Evolutionary conservation across 768 basidiomycete species (phyloP).

Genomic region (Vishniacozyma victoriae): DNA sequence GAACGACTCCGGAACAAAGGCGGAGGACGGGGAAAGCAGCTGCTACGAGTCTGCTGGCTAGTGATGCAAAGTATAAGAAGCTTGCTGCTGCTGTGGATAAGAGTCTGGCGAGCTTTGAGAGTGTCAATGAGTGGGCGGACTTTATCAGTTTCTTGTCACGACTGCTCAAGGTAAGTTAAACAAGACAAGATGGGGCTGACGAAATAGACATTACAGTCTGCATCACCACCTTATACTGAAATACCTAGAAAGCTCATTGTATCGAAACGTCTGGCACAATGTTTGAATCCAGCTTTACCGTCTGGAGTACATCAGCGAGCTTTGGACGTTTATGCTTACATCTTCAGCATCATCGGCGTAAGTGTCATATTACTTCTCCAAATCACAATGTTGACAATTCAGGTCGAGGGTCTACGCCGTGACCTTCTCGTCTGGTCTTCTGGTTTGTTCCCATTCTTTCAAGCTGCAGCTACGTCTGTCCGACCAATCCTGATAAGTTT

Average conservation of each 20-base stretch:
- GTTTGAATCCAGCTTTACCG: conserved; percentile 93
- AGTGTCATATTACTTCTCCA: conserved; percentile 40
- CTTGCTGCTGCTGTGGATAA: conserved; percentile 87
- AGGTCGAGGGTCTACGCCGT: conserved; percentile 78
- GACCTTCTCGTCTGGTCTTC: conserved; percentile 92
- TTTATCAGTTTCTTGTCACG: conserved; percentile 96
- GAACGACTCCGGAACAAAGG: conserved; percentile 35
- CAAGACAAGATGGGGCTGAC: conserved; percentile 4
- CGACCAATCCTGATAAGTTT: conserved; percentile 82
- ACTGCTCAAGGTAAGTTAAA: conserved; percentile 65
- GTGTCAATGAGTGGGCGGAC: conserved; percentile 98
- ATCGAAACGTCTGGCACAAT: conserved; percentile 89
- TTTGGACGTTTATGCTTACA: conserved; percentile 87
- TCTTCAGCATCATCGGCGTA: conserved; percentile 84
- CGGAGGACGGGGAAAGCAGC: conserved; percentile 30
- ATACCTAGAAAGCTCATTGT: conserved; percentile 92
- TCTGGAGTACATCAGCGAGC: conserved; percentile 95
- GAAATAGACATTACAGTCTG: conserved; percentile 83
- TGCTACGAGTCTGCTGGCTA: conserved; percentile 29
- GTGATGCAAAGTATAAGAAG: conserved; percentile 89
- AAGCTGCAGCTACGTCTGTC: conserved; percentile 98
- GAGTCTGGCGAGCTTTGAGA: conserved; percentile 86
- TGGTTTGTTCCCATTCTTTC: conserved; percentile 96
- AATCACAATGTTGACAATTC: background rate
- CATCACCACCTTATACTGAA: conserved; percentile 81